A percentile compares a stretch with the other conserved stretches of the same genome.
Evolutionary conservation across 2,329 filamentous ascomycete species (phyloP).

Genomic region (Atkinsonella texensis): DNA sequence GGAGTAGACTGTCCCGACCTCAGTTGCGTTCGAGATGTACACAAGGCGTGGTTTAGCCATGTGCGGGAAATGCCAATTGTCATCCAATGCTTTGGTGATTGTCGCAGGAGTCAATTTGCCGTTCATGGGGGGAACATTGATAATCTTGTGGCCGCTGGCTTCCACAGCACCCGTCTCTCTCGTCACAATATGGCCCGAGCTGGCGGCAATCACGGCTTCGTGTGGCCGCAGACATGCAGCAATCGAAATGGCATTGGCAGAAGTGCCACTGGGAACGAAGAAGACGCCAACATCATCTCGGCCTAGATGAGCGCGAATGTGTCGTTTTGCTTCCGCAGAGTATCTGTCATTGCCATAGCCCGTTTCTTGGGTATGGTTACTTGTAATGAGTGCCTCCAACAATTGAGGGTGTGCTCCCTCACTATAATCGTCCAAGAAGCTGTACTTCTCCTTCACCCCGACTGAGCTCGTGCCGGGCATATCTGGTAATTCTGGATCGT

Average conservation of each 20-base stretch:
- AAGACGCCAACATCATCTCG: conserved; percentile 31
- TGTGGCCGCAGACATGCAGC: conserved; percentile 37
- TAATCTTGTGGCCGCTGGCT: conserved; percentile 39
- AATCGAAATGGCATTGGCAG: conserved; percentile 39
- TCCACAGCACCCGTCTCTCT: conserved; percentile 39
- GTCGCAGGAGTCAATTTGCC: conserved; percentile 34
- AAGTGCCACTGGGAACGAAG: conserved; percentile 39
- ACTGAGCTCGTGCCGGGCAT: conserved; percentile 8
- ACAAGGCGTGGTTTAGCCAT: conserved; percentile 39
- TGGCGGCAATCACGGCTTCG: conserved; percentile 38
- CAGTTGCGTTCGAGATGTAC: conserved; percentile 39
- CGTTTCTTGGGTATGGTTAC: conserved; percentile 32
- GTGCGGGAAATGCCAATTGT: conserved; percentile 39
- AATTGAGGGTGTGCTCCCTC: conserved; percentile 39
- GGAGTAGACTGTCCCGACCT: conserved; percentile 36
- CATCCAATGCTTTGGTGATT: conserved; percentile 29
- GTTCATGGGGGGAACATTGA: conserved; percentile 30
- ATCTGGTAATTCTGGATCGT: background rate
- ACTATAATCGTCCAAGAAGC: conserved; percentile 39
- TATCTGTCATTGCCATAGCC: conserved; percentile 36
- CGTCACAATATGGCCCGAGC: conserved; percentile 35
- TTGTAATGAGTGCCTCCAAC: conserved; percentile 31
- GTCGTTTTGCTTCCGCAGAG: conserved; percentile 26
- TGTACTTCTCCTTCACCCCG: conserved; percentile 21
- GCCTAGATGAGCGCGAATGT: conserved; percentile 27